These are phyloP conservation scores for Xylaria venustula DNA, from an alignment of 495 filamentous ascomycete species.

Conservation along the genomic window DNA sequence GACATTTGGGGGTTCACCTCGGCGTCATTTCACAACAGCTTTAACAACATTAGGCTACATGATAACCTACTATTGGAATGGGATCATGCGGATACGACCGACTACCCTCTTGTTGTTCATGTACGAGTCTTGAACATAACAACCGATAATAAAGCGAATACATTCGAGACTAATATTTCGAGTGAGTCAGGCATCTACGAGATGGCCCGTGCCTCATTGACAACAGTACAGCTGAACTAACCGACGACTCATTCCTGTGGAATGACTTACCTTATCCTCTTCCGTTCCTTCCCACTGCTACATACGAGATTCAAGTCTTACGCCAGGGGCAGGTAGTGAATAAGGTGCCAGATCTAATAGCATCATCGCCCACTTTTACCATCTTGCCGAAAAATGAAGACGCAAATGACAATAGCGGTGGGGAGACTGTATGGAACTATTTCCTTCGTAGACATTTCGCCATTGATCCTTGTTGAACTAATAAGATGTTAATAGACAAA, in stretches of 20 bases:
- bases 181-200: constrained; percentile 20
- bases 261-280: constrained; percentile 37
- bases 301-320: constrained; percentile 40
- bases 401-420: constrained; percentile 13
- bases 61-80: constrained; percentile 28
- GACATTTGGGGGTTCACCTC: background rate
- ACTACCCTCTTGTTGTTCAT: constrained; percentile 32
- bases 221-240: constrained; percentile 24
- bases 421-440: background rate
- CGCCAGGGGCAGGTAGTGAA: constrained; percentile 13
- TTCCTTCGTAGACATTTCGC: background rate
- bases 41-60: constrained; percentile 24
- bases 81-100: constrained; percentile 22
- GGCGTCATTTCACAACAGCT: constrained; percentile 29
- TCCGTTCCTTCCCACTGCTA: constrained; percentile 30
- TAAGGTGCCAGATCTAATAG: background rate
- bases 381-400: constrained; percentile 11
- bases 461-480: background rate
- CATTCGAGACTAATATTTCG: constrained; percentile 31
- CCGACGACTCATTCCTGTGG: constrained; percentile 35
- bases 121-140: constrained; percentile 35
- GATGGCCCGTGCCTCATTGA: background rate
- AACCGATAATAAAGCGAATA: constrained; percentile 28
- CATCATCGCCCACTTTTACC: constrained; percentile 22
- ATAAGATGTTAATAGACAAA: constrained; percentile 11